Evolutionary conservation across 169 alveolate species (phyloP), one percentile per base, ranked within the genome.

Genomic region (Amoebophrya sp.): DNA sequence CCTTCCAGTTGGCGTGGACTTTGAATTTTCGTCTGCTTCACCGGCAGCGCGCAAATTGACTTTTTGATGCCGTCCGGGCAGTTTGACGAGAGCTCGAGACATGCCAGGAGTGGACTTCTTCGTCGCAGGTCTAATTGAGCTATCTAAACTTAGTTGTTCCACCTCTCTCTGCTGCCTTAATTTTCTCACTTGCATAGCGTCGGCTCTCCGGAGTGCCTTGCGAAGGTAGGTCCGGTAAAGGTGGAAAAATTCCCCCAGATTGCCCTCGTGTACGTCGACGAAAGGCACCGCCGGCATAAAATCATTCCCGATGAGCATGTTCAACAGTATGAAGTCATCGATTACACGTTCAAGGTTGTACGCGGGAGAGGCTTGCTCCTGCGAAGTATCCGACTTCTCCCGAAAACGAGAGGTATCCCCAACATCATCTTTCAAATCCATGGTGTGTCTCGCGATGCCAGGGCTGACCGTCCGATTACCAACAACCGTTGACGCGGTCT

Each of bases 221-320:
- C 0, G 26, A 10, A 65, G 83, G 40, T 89, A 91, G 6, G 76
- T 41, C 36, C 91, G 76, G 92, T 93, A 93, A 90, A 91, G 53
- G 53, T n/a, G 24, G 89, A 93, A 89, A 90, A 93, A 95, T 94
- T 95, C 97, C 40, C 96, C 95, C 36, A 97, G 97, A 24, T 98
- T 98, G 40, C 97, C 97, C 65, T 96, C 96, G 40, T 96, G 97
- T 83, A 95, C 95, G 34, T 97, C 95, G n/a, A 93, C 95, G 33
- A 96, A 93, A 41, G 96, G 96, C n/a, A 97, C 95, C 89, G 96
- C 96, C 6, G 99, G 99, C 38, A 98, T 93, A 93, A 98, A 98
- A 92, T 98, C 98, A 93, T 98, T 98, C 83, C 99, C 99, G 10
- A 97, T 96, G 92, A 96, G 95, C 93, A 96, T 96, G 93, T 93